phyloP scores from a whole-genome alignment of 352 stramenopile species.

The Thraustotheca clavata region DNA sequence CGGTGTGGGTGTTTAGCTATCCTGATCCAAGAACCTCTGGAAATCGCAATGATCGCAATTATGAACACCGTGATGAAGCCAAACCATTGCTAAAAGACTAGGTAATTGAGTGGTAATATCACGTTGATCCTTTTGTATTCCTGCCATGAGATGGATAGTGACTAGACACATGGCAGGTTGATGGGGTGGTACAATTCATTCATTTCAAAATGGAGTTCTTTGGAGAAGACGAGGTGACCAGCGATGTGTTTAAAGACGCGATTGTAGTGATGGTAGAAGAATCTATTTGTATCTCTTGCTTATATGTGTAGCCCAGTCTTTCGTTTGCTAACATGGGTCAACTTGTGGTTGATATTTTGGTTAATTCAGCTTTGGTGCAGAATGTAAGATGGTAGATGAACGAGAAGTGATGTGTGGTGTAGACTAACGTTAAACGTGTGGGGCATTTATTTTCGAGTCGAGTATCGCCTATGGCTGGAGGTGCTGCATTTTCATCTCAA shows the following conservation, averaged over 20 bases:
- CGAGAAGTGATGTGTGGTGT: constrained; percentile 22
- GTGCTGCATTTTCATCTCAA: constrained; percentile 43
- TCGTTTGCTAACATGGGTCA: constrained; percentile 79
- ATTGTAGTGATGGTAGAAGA: constrained; percentile 9
- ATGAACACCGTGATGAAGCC: no score
- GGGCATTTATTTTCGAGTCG: constrained; percentile 53
- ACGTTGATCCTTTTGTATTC: no score
- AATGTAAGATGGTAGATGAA: neutral
- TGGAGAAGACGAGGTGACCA: neutral
- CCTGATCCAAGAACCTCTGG: no score
- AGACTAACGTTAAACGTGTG: constrained; percentile 34
- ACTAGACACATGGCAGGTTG: no score
- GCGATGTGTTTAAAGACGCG: constrained; percentile 4
- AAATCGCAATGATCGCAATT: no score
- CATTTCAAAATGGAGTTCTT: constrained; percentile 24
- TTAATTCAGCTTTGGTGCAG: constrained; percentile 54
- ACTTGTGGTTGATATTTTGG: constrained; percentile 58
- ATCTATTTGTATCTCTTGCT: neutral
- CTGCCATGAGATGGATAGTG: no score
- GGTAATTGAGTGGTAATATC: no score
- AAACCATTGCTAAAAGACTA: no score
- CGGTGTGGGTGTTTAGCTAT: constrained; percentile 49
- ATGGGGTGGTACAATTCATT: no score
- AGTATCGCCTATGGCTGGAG: constrained; percentile 52
- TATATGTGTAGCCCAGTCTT: constrained; percentile 40